Base-by-base conservation (phyloP, 192 early-diverging fungal species). In the Geosiphon pyriformis region DNA sequence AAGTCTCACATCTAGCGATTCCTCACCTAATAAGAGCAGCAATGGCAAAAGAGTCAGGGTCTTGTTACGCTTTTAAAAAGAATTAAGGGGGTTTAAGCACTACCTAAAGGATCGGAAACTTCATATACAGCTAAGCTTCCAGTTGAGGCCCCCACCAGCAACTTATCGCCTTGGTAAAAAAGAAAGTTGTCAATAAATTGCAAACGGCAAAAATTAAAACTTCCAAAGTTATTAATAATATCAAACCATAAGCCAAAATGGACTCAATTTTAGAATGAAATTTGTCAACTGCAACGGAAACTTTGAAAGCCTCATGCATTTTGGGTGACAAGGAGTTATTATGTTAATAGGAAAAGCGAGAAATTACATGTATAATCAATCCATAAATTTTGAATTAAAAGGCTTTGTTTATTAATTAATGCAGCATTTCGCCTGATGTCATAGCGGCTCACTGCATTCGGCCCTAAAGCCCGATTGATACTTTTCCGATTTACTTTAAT, bases 231-330 rank as follows among this genome's bases (percentile, higher is more conserved):
- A n/a, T n/a, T n/a, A 15, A 22, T 15, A 29, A 31, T 59, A 29
- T 47, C 25, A 50, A 75, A 83, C 84, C 84, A 75, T 78, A 72
- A 20, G 82, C 87, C 72, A 82, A 83, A 17, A 88, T 87, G 34
- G 88, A 84, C 68, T 89, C 89, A 56, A 91, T 84, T 70, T 82
- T 84, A 63, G 81, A 80, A 1, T 78, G 80, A 37, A 91, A 73
- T 72, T 89, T 87, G 64, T 87, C 85, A 34, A 91, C 77, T 61
- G 88, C 84, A 53, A 87, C 83, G 30, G 83, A 85, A 57, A 88
- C 81, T 70, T 87, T 82, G 69, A 91, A 91, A 51, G 89, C 89
- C 78, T 89, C 82, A 76, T 88, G 87, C 89, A 91, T 91, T 29
- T 55, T 67, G 1, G 48, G 20, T 15, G 37, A 42, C n/a, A n/a